Percentiles rank a stretch among this genome's conserved stretches.
Evolutionary conservation across 805 yeast genomes (phyloP).

Genomic region (Saccharomycodes ludwigii): DNA sequence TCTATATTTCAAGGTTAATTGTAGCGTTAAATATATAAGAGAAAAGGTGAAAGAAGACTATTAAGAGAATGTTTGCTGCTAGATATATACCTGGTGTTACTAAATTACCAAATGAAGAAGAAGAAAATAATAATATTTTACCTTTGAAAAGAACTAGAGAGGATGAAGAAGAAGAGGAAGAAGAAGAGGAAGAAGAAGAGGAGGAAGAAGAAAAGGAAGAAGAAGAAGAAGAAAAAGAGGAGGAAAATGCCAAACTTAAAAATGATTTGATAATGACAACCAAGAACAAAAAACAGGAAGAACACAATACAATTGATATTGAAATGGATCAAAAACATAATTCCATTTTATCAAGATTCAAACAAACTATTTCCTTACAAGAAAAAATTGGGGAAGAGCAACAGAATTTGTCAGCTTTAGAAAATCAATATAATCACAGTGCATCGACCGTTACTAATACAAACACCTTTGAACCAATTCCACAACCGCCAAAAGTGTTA

Average conservation of each 20-base stretch:
- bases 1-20: too few relatives aligned
- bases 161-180: constrained; percentile 9
- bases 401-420: constrained; percentile 9
- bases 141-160: constrained; percentile 16
- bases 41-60: too few relatives aligned
- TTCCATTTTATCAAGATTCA: constrained; percentile 41
- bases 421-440: too few relatives aligned
- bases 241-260: constrained; percentile 3
- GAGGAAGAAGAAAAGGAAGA: constrained; percentile 7
- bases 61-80: constrained; percentile 50
- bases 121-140: constrained; percentile 7
- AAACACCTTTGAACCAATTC: constrained; percentile 65
- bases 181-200: constrained; percentile 9
- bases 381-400: constrained; percentile 10
- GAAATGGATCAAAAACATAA: constrained; percentile 31
- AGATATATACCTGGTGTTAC: constrained; percentile 42
- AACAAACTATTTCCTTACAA: constrained; percentile 27
- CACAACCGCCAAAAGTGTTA: constrained; percentile 51
- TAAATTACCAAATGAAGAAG: constrained; percentile 6
- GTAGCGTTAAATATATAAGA: too few relatives aligned
- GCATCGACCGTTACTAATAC: too few relatives aligned
- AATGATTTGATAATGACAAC: constrained; percentile 4
- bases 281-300: constrained; percentile 8
- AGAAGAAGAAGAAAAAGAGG: constrained; percentile 5
- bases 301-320: constrained; percentile 5